phyloP scores from a whole-genome alignment of 2,329 filamentous ascomycete genomes.

The Botryotinia narcissicola region DNA sequence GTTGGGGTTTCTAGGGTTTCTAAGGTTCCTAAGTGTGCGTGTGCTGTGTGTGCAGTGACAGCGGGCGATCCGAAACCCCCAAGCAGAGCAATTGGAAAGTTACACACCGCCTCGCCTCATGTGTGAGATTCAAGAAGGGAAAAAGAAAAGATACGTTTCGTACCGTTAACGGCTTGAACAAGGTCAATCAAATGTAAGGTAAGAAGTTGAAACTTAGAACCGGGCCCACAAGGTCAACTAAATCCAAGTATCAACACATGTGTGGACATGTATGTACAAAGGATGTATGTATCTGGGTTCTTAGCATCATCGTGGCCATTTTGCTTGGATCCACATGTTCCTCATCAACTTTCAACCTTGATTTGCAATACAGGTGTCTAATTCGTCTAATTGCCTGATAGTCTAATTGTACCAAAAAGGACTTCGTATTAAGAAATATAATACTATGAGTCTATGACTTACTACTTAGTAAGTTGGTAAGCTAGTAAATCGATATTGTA shows the following conservation, averaged over 20 bases:
- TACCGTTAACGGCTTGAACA: slow-evolving; percentile 3
- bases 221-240: not conserved
- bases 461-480: not conserved
- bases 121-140: not conserved
- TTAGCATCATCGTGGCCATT: not conserved
- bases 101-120: slow-evolving; percentile 21
- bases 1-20: not conserved
- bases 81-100: slow-evolving; percentile 7
- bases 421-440: not conserved
- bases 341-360: not conserved
- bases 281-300: not conserved
- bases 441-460: not conserved
- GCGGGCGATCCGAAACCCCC: slow-evolving; percentile 19
- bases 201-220: not conserved
- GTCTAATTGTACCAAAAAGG: not conserved
- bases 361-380: not conserved
- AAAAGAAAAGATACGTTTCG: not conserved
- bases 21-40: not conserved
- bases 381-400: not conserved
- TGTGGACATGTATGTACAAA: not conserved
- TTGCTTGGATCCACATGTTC: not conserved
- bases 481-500: not conserved
- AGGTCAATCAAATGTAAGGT: not conserved
- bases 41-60: slow-evolving; percentile 15
- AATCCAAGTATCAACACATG: not conserved